Evolutionary conservation across 768 basidiomycete species (phyloP).

Genomic region (Cystobasidium ongulense): DNA sequence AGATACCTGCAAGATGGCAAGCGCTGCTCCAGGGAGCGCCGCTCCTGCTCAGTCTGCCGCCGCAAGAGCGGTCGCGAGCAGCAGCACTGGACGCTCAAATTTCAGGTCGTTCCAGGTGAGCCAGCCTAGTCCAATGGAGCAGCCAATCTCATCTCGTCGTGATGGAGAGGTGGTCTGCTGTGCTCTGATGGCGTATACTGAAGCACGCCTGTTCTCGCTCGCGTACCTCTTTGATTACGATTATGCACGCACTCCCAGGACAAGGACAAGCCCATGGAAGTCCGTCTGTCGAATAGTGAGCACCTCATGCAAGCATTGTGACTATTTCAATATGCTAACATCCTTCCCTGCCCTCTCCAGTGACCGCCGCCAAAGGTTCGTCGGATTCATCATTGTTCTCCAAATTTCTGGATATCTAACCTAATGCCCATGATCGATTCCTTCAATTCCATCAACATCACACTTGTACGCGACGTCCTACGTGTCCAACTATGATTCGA

Average conservation of each 20-base stretch:
- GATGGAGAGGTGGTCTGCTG: neutral
- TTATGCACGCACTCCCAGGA: conserved; percentile 31
- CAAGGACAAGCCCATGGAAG: conserved; percentile 96
- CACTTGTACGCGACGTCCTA: neutral
- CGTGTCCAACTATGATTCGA: neutral
- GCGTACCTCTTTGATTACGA: neutral
- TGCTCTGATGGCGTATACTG: no score
- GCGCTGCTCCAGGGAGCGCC: conserved; percentile 4
- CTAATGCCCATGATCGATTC: neutral
- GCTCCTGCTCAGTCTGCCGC: conserved; percentile 31
- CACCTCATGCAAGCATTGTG: neutral
- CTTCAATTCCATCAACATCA: neutral
- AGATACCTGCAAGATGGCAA: neutral
- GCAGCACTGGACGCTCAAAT: conserved; percentile 10
- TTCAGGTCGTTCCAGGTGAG: conserved; percentile 38
- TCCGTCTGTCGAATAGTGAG: conserved; percentile 73
- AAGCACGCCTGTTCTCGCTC: neutral
- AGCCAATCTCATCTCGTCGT: neutral
- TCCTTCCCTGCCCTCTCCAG: neutral
- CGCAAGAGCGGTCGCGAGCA: conserved; percentile 7
- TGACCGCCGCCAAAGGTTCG: conserved; percentile 80
- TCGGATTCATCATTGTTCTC: neutral
- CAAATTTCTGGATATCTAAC: neutral
- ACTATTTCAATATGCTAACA: neutral
- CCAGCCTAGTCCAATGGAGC: neutral